These are phyloP conservation scores for Zea luxurians DNA, from an alignment of 176 grass and related monocot genomes.

Conservation along the genomic window DNA sequence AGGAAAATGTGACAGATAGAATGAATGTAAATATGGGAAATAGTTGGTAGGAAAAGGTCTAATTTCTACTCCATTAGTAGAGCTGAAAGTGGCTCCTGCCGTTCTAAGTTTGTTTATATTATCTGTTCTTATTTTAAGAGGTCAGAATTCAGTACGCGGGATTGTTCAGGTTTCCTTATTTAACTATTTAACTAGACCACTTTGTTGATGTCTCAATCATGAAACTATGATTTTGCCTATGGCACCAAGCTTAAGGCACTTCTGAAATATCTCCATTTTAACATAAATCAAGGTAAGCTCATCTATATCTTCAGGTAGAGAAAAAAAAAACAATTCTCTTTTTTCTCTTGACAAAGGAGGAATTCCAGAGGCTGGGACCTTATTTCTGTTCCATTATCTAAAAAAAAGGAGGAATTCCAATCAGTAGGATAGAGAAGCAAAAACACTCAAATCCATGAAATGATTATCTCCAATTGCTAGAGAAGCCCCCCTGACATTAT, in stretches of 20 bases:
- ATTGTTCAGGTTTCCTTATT: slow-evolving; percentile 22
- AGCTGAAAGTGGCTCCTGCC: slow-evolving; percentile 41
- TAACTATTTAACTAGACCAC: not conserved
- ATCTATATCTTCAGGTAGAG: not conserved
- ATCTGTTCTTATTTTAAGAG: slow-evolving; percentile 31
- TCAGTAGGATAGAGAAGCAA: not conserved
- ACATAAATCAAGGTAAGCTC: not conserved
- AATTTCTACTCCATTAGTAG: slow-evolving; percentile 19
- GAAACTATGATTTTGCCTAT: not conserved
- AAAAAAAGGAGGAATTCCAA: slow-evolving; percentile 7
- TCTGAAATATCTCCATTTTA: slow-evolving; percentile 9
- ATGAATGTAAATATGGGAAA: not conserved
- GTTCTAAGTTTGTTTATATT: slow-evolving; percentile 9
- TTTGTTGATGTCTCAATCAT: slow-evolving; percentile 30
- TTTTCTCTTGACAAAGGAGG: not conserved
- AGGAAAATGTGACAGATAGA: too few relatives aligned
- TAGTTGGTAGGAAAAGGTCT: slow-evolving; percentile 34
- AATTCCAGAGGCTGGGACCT: too few relatives aligned
- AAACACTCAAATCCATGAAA: not conserved
- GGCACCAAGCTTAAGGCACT: not conserved
- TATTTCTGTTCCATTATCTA: too few relatives aligned
- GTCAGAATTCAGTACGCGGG: slow-evolving; percentile 21
- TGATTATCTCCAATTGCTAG: not conserved
- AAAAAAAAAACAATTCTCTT: not conserved
- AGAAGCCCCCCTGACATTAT: not conserved